Conservation (phyloP, 176 grass and related monocot species). For the Typha latifolia region DNA sequence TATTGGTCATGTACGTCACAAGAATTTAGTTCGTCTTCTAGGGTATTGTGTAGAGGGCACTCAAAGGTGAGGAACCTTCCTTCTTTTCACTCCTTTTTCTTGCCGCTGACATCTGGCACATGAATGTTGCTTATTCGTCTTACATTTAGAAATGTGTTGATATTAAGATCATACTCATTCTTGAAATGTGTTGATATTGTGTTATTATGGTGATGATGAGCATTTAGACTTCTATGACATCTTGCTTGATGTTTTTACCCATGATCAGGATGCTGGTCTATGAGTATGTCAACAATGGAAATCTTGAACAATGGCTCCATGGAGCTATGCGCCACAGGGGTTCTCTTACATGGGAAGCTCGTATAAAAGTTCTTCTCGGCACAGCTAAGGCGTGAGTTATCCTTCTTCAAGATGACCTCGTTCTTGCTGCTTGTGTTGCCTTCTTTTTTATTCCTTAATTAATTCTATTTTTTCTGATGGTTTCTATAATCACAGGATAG, state of each 20-base stretch:
- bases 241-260: conserved; percentile 29
- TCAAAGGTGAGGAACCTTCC: conserved; percentile 52
- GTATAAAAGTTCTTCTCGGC: conserved; percentile 84
- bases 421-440: not conserved
- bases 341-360: conserved; percentile 91
- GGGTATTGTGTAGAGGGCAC: conserved; percentile 91
- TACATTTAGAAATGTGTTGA: not conserved
- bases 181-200: conserved; percentile 1
- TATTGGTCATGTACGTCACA: conserved; percentile 92
- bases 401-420: not conserved
- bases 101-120: not conserved
- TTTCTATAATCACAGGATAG: not conserved
- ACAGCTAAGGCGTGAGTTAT: conserved; percentile 93
- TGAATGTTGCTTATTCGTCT: not conserved
- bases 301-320: conserved; percentile 93
- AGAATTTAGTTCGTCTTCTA: conserved; percentile 89
- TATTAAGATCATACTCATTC: conserved; percentile 9
- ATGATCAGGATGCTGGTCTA: conserved; percentile 87
- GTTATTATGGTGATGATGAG: not conserved
- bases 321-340: conserved; percentile 72
- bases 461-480: not conserved
- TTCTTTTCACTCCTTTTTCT: not conserved
- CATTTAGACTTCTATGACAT: not conserved
- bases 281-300: conserved; percentile 92
- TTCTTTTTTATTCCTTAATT: not conserved